Conservation (phyloP, 495 filamentous ascomycete genomes). For the Xylaria flabelliformis region DNA sequence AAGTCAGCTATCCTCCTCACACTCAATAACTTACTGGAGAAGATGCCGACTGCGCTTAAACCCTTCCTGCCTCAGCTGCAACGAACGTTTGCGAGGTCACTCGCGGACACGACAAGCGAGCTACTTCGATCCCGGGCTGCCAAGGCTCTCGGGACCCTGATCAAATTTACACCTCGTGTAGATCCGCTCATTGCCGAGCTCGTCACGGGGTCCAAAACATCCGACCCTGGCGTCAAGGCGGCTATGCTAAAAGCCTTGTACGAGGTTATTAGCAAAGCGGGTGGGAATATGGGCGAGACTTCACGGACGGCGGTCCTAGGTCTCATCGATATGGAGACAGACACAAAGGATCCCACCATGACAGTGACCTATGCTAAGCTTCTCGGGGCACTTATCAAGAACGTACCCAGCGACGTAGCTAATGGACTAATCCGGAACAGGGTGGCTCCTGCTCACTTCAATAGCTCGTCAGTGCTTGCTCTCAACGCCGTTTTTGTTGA, state of each 20-base stretch:
- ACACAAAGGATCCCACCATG: constrained; percentile 76
- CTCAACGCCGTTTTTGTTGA: constrained; percentile 89
- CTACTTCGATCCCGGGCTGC: constrained; percentile 85
- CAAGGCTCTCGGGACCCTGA: constrained; percentile 94
- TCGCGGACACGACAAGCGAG: constrained; percentile 93
- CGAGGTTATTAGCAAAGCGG: constrained; percentile 94
- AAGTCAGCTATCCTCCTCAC: constrained; percentile 94
- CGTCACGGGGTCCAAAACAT: constrained; percentile 89
- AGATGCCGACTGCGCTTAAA: constrained; percentile 94
- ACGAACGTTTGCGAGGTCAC: constrained; percentile 92
- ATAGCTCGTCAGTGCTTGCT: constrained; percentile 71
- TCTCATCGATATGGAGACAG: constrained; percentile 83
- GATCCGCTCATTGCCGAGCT: constrained; percentile 87
- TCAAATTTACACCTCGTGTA: constrained; percentile 93
- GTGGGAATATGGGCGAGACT: constrained; percentile 88
- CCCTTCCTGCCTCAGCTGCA: constrained; percentile 97
- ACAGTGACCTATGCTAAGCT: constrained; percentile 87
- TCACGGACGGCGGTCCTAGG: constrained; percentile 81
- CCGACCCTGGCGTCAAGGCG: constrained; percentile 86
- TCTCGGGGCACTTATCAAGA: constrained; percentile 86
- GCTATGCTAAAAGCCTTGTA: constrained; percentile 98
- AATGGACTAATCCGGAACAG: constrained; percentile 78
- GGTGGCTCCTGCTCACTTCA: constrained; percentile 74
- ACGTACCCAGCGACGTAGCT: constrained; percentile 71
- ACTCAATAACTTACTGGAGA: constrained; percentile 92